These are phyloP conservation scores for Trichosporon faecale DNA, from an alignment of 1,284 basidiomycete species.

Conservation along the genomic window DNA sequence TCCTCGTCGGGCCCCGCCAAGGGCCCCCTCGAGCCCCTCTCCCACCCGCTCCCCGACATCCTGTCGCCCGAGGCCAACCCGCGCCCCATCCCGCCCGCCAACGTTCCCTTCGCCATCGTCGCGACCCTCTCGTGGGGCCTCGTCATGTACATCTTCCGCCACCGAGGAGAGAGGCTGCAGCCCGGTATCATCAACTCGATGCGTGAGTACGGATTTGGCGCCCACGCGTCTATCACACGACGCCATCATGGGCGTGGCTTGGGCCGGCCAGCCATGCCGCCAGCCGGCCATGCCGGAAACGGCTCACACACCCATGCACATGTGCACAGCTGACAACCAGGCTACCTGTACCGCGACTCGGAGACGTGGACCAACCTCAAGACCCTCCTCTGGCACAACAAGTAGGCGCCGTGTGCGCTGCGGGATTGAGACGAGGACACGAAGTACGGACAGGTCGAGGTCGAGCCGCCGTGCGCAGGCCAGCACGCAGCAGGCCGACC, in stretches of 20 bases:
- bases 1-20: slow-evolving; percentile 42
- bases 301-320: neutral
- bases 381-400: slow-evolving; percentile 76
- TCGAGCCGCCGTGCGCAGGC: neutral
- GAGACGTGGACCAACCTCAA: slow-evolving; percentile 67
- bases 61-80: slow-evolving; percentile 46
- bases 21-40: slow-evolving; percentile 39
- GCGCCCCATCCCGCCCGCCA: slow-evolving; percentile 73
- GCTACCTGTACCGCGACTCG: slow-evolving; percentile 75
- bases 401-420: slow-evolving; percentile 47
- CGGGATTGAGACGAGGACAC: neutral
- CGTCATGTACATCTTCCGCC: slow-evolving; percentile 95
- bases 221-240: neutral
- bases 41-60: slow-evolving; percentile 43
- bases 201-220: slow-evolving; percentile 36
- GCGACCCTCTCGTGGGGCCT: slow-evolving; percentile 89
- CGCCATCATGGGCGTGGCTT: slow-evolving; percentile 9
- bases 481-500: neutral
- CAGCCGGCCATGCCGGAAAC: slow-evolving; percentile 44
- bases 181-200: slow-evolving; percentile 72
- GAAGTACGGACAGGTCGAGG: neutral
- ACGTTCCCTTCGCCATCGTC: slow-evolving; percentile 78
- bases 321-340: slow-evolving; percentile 22
- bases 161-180: slow-evolving; percentile 81
- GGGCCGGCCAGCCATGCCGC: slow-evolving; percentile 49